Base-by-base conservation (phyloP, 768 basidiomycete genomes). In the Russula sp. region DNA sequence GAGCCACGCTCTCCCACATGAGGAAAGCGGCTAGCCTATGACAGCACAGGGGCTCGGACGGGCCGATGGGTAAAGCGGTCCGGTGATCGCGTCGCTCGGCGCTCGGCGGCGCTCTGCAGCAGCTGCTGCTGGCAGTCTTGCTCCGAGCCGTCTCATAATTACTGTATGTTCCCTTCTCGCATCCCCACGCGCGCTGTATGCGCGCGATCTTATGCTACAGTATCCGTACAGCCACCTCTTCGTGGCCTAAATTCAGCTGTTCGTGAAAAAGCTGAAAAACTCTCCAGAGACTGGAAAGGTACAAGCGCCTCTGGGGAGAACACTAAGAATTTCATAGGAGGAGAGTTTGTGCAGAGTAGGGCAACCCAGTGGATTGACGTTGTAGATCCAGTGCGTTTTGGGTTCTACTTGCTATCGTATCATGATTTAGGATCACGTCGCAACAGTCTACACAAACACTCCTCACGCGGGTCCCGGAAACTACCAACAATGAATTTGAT, bases 291-390 rank as follows among this genome's bases (percentile, higher is more conserved):
- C 35, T 98, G 93, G 92, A 86, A 86, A 66, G 95, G 95, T 47
- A 95, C 95, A 2, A 89, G 81, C 62, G 87, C 88, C 27, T 82
- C 84, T 13, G 95, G 95, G n/a, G 88, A 83, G 34, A 86, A 80
- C 64, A 94, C 94, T 61, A 94, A 90, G 82, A 94, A 94, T 74
- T 94, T 88, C 75, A 90, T 98, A 62, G 89, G 84, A 13, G 96
- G 95, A 9, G 82, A 94, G 75, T 98, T 94, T 70, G 80, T 88
- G 9, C 89, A 95, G 69, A 94, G 91, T 76, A 83, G 83, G 70
- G 75, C 89, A 20, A 74, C 79, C 1, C 79, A 88, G 63, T 98
- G 90, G 89, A 83, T 92, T 64, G 92, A 96, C 52, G 84, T 97
- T 4, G 77, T 85, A 56, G 96, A 98, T 76, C 96, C 95, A 18